phyloP scores from a whole-genome alignment of 2,329 filamentous ascomycete genomes.

The Penicillium sp. region DNA sequence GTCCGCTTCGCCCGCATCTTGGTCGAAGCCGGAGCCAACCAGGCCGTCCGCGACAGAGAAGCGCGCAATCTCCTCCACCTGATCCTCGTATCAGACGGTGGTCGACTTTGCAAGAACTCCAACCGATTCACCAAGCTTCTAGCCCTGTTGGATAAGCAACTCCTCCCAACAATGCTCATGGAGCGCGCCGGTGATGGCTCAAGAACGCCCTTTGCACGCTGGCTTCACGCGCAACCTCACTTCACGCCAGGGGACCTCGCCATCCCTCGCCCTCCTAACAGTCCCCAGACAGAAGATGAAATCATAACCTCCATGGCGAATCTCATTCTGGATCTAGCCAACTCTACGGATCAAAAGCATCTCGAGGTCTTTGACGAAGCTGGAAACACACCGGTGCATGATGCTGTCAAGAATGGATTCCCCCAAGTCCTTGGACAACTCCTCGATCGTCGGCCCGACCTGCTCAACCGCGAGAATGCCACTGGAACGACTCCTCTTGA shows the following conservation, averaged over 20 bases:
- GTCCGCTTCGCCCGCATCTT: slow-evolving; percentile 53
- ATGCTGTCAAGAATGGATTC: slow-evolving; percentile 45
- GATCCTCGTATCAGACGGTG: slow-evolving; percentile 39
- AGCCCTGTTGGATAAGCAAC: slow-evolving; percentile 58
- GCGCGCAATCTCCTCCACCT: slow-evolving; percentile 70
- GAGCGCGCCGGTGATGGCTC: slow-evolving; percentile 32
- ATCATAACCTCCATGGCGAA: slow-evolving; percentile 43
- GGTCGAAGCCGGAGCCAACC: slow-evolving; percentile 67
- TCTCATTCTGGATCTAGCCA: slow-evolving; percentile 55
- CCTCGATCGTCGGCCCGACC: slow-evolving; percentile 55
- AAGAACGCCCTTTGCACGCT: slow-evolving; percentile 56
- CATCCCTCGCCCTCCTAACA: not conserved
- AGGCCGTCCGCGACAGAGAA: slow-evolving; percentile 58
- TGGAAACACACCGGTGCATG: slow-evolving; percentile 46
- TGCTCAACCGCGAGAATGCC: slow-evolving; percentile 70
- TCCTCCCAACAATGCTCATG: slow-evolving; percentile 31
- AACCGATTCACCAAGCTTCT: slow-evolving; percentile 57
- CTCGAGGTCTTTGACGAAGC: slow-evolving; percentile 46
- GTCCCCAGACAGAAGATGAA: slow-evolving; percentile 22
- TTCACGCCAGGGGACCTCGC: not conserved
- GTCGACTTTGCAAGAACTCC: slow-evolving; percentile 29
- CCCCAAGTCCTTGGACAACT: slow-evolving; percentile 54
- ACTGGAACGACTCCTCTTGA: slow-evolving; percentile 73
- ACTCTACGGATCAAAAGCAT: slow-evolving; percentile 48
- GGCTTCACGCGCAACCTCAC: slow-evolving; percentile 39